Conservation (phyloP, 139 green algal species). For the Coelastrella sp. region DNA sequence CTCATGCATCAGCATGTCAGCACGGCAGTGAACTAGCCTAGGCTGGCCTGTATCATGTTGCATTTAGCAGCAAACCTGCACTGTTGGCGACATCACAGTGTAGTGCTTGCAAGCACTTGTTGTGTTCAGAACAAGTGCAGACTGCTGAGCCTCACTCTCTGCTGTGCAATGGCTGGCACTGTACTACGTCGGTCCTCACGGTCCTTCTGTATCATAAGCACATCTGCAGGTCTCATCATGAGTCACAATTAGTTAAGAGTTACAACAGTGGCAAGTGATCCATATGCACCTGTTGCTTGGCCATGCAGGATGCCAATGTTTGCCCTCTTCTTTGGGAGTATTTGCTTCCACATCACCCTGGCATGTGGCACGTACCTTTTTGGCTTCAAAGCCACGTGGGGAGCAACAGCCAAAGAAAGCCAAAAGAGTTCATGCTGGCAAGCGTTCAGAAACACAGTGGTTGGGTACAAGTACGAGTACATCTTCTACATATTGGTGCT, state of each 20-base stretch:
- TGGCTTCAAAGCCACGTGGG: conserved; percentile 5
- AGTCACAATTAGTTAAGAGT: too few relatives aligned
- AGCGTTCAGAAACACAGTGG: neutral
- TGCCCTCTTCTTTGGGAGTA: conserved; percentile 10
- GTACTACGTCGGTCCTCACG: too few relatives aligned
- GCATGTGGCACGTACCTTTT: conserved; percentile 39
- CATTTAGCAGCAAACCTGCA: neutral
- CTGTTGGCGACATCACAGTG: neutral
- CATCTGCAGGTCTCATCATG: too few relatives aligned
- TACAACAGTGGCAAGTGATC: neutral
- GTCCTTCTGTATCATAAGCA: too few relatives aligned
- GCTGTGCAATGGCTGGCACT: too few relatives aligned
- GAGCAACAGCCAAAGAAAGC: neutral
- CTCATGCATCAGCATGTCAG: neutral
- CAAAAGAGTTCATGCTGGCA: neutral
- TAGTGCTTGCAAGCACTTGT: neutral
- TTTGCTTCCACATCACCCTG: conserved; percentile 26
- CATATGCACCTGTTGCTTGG: neutral
- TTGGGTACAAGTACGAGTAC: neutral
- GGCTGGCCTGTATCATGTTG: neutral
- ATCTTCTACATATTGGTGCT: neutral
- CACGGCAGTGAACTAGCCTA: neutral
- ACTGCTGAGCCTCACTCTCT: too few relatives aligned
- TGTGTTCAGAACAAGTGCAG: too few relatives aligned
- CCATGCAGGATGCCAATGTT: neutral